Evolutionary conservation across 2,329 filamentous ascomycete genomes (phyloP).

Genomic region (Amauroascus verrucosus): DNA sequence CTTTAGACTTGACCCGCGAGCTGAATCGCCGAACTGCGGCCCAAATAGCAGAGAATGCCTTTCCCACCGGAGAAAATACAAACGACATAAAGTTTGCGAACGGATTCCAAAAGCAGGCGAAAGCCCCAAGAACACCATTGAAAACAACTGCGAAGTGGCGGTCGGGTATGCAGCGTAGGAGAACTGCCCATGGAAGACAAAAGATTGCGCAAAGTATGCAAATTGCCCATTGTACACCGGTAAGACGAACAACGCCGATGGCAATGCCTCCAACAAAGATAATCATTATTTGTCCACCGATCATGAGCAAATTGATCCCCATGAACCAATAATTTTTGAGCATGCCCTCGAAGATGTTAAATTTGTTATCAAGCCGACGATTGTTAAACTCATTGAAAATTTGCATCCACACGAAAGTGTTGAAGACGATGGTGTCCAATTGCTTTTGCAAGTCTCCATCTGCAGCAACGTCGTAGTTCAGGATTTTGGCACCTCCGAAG

Average conservation of each 20-base stretch:
- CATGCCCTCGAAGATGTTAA: slow-evolving; percentile 92
- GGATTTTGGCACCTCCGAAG: slow-evolving; percentile 56
- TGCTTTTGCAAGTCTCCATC: slow-evolving; percentile 40
- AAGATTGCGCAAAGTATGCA: slow-evolving; percentile 72
- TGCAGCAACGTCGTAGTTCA: slow-evolving; percentile 45
- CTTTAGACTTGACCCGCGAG: slow-evolving; percentile 15
- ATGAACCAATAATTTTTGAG: slow-evolving; percentile 81
- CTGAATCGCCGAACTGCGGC: slow-evolving; percentile 21
- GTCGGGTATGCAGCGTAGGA: slow-evolving; percentile 77
- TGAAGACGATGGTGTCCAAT: slow-evolving; percentile 80
- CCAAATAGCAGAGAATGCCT: slow-evolving; percentile 19
- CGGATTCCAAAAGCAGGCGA: slow-evolving; percentile 44
- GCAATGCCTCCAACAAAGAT: slow-evolving; percentile 74
- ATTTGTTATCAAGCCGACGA: slow-evolving; percentile 82
- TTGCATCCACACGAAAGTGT: slow-evolving; percentile 99
- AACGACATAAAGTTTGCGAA: slow-evolving; percentile 24
- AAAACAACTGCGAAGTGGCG: slow-evolving; percentile 39
- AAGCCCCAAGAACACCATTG: slow-evolving; percentile 43
- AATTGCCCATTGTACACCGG: slow-evolving; percentile 72
- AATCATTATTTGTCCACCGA: slow-evolving; percentile 80
- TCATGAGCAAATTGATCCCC: slow-evolving; percentile 73
- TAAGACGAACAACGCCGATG: slow-evolving; percentile 63
- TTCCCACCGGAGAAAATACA: slow-evolving; percentile 25
- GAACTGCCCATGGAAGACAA: slow-evolving; percentile 73
- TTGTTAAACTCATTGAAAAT: slow-evolving; percentile 99